Conservation (phyloP, 1,284 basidiomycete species). For the Ceratorhiza oryzae-sativae region DNA sequence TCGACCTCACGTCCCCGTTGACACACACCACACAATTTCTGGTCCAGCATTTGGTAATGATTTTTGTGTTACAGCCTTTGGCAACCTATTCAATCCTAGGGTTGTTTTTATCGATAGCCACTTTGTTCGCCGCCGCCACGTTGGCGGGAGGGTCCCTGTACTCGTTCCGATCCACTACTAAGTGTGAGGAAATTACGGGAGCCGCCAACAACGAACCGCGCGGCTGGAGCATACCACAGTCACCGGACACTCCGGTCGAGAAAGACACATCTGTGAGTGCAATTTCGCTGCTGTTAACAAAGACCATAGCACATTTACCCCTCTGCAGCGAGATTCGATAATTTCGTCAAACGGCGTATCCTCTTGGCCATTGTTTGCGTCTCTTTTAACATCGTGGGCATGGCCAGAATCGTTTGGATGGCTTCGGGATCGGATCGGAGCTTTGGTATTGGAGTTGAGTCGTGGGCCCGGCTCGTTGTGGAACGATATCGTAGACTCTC, state of each 20-base stretch:
- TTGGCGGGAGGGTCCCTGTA: slow-evolving; percentile 11
- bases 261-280: slow-evolving; percentile 9
- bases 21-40: background rate
- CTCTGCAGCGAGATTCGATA: slow-evolving; percentile 1
- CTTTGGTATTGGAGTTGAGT: slow-evolving; percentile 51
- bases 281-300: background rate
- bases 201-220: background rate
- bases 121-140: slow-evolving; percentile 6
- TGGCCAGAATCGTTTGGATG: slow-evolving; percentile 31
- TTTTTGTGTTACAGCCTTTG: background rate
- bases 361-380: background rate
- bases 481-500: slow-evolving; percentile 49
- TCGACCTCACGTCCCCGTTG: background rate
- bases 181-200: slow-evolving; percentile 24
- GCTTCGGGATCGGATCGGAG: slow-evolving; percentile 10
- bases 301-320: background rate
- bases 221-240: background rate
- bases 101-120: background rate
- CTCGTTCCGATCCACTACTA: slow-evolving; percentile 2
- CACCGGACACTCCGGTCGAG: slow-evolving; percentile 4
- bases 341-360: slow-evolving; percentile 8
- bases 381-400: slow-evolving; percentile 16
- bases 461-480: slow-evolving; percentile 53
- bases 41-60: background rate
- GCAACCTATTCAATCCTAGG: background rate